Evolutionary conservation across 768 basidiomycete genomes (phyloP), one percentile per base, ranked within the genome.

Genomic region (Boletellus ananiceps): DNA sequence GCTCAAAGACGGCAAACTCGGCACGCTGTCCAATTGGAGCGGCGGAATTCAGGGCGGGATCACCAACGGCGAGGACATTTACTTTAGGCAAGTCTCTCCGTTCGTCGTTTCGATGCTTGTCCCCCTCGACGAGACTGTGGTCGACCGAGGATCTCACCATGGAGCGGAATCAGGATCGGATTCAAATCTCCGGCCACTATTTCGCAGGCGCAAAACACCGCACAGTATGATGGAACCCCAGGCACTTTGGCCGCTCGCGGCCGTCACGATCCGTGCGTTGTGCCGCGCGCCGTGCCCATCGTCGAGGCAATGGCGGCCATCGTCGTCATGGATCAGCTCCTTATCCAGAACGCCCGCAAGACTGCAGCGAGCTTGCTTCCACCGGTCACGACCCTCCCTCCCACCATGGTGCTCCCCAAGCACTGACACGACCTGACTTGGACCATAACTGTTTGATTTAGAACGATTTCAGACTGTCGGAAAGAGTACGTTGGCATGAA

Each of bases 141-240:
- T 25, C 23, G 23, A 25, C 23, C 4, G 23, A 25, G 23, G 23
- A 25, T 25, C 23, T 25, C 6, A 25, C 23, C 2, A 7, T 25
- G 23, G 6, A 25, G 6, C 23, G 23, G 23, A 2, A 25, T 5
- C 46, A 96, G 93, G 49, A 79, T 97, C 58, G 94, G 88, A 9
- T 99, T 99, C 82, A 99, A 99, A 73, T 92, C 92, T 15, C 96
- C 96, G 47, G 96, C 96, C 40, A 99, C 96, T 47, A 99, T 99
- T 66, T 89, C 93, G 19, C 93, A 90, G 66, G 74, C 83, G 25
- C 96, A 99, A 70, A 67, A 75, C 41, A 99, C 96, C 21, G 92
- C 87, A 11, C 86, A 89, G 68, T 99, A 99, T 68, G 85, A 96
- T 63, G 96, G 96, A 25, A 88, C 90, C 9, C 74, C 81, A 1